Evolutionary conservation across 2,329 filamentous ascomycete species (phyloP).

Genomic region (Alternaria novae-zelandiae): DNA sequence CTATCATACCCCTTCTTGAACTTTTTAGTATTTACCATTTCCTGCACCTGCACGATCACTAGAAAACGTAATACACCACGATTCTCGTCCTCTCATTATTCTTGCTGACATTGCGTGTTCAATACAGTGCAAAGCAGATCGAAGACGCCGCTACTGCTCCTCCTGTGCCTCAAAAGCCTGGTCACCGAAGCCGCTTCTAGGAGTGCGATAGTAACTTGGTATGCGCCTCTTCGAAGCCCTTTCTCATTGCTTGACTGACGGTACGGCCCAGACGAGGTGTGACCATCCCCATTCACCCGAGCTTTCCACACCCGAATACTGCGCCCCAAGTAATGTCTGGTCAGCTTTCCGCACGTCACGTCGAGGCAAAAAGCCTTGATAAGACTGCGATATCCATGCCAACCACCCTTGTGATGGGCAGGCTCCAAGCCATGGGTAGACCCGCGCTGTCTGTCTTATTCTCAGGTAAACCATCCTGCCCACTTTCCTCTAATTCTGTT

Average conservation of each 20-base stretch:
- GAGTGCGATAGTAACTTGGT: constrained; percentile 7
- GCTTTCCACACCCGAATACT: not conserved
- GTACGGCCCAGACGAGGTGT: constrained; percentile 9
- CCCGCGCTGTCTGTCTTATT: not conserved
- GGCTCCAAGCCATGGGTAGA: not conserved
- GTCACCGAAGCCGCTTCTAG: constrained; percentile 25
- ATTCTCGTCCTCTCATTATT: constrained; percentile 17
- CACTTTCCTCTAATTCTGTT: not conserved
- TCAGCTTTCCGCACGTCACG: not conserved
- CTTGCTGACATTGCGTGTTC: constrained; percentile 12
- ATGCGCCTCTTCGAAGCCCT: not conserved
- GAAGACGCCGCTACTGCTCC: constrained; percentile 10
- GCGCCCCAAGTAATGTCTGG: constrained; percentile 9
- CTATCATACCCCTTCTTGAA: constrained; percentile 10
- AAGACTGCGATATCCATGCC: not conserved
- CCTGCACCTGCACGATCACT: constrained; percentile 28
- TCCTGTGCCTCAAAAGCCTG: constrained; percentile 11
- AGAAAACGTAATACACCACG: constrained; percentile 40
- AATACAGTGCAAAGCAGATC: constrained; percentile 18
- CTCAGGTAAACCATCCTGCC: constrained; percentile 6
- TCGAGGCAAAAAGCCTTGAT: not conserved
- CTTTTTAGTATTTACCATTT: constrained; percentile 23
- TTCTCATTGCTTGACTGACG: not conserved
- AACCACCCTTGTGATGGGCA: not conserved
- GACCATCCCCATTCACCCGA: constrained; percentile 1